Percentiles rank a stretch among this genome's conserved stretches.
These are phyloP conservation scores for Gillenia trifoliata DNA, from an alignment of 306 rosid genomes.

Conservation along the genomic window DNA sequence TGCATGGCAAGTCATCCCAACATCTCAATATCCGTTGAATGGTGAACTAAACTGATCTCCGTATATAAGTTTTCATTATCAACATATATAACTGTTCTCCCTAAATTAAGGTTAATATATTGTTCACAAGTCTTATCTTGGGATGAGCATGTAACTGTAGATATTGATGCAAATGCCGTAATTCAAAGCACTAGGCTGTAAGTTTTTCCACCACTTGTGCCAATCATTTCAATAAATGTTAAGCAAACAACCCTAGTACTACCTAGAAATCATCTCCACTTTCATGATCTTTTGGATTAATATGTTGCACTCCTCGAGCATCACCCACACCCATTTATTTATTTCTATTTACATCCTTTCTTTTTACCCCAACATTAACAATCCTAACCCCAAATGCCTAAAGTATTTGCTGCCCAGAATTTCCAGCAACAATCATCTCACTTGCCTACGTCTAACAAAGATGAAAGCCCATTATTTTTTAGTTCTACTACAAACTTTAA, in stretches of 20 bases:
- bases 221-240: too few relatives aligned
- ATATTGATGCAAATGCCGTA: not conserved
- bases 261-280: not conserved
- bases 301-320: not conserved
- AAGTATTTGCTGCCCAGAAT: not conserved
- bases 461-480: not conserved
- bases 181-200: not conserved
- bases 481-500: not conserved
- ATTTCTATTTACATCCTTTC: not conserved
- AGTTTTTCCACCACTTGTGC: not conserved
- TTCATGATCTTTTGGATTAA: not conserved
- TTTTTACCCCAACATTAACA: not conserved
- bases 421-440: not conserved
- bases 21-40: not conserved
- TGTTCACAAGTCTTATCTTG: not conserved
- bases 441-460: not conserved
- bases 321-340: not conserved
- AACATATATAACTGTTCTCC: not conserved
- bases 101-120: not conserved
- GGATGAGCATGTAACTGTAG: not conserved
- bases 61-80: not conserved
- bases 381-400: not conserved
- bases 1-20: not conserved
- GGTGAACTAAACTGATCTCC: not conserved
- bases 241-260: not conserved